Evolutionary conservation across 2,329 filamentous ascomycete genomes (phyloP).

Genomic region (Rutstroemia sp.): DNA sequence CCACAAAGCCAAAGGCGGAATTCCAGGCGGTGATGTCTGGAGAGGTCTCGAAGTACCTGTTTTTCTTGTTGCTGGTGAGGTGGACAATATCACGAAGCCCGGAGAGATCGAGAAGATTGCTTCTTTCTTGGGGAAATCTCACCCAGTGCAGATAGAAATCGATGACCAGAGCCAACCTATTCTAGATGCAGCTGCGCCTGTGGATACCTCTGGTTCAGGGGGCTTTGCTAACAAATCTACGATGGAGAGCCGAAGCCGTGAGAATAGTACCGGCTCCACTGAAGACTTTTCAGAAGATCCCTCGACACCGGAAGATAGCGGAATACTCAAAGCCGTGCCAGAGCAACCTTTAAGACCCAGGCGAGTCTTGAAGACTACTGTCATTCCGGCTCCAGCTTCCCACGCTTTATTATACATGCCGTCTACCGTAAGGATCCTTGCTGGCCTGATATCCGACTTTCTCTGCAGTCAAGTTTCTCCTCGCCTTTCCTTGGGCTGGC

Average conservation of each 20-base stretch:
- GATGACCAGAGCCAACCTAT: conserved; percentile 32
- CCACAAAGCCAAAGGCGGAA: conserved; percentile 49
- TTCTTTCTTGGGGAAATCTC: conserved; percentile 30
- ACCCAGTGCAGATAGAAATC: conserved; percentile 20
- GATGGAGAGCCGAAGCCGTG: conserved; percentile 32
- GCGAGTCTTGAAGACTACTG: conserved; percentile 56
- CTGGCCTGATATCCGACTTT: conserved; percentile 78
- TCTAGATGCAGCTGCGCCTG: conserved; percentile 42
- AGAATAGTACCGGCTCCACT: conserved; percentile 23
- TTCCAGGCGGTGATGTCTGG: conserved; percentile 69
- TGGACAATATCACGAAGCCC: conserved; percentile 69
- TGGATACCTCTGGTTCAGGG: conserved; percentile 29
- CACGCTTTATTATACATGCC: conserved; percentile 82
- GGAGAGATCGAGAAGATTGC: conserved; percentile 63
- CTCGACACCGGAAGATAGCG: conserved; percentile 39
- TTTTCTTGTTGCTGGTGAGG: conserved; percentile 69
- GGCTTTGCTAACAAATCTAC: no score
- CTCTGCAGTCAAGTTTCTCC: conserved; percentile 66
- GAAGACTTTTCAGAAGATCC: conserved; percentile 39
- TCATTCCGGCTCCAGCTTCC: conserved; percentile 70
- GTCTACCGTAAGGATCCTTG: conserved; percentile 64
- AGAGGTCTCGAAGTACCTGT: conserved; percentile 63
- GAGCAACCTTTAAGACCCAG: conserved; percentile 41
- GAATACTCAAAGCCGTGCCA: conserved; percentile 33
- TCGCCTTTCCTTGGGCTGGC: conserved; percentile 79